phyloP scores from a whole-genome alignment of 2,329 filamentous ascomycete genomes.

The Talaromyces rugulosus region DNA sequence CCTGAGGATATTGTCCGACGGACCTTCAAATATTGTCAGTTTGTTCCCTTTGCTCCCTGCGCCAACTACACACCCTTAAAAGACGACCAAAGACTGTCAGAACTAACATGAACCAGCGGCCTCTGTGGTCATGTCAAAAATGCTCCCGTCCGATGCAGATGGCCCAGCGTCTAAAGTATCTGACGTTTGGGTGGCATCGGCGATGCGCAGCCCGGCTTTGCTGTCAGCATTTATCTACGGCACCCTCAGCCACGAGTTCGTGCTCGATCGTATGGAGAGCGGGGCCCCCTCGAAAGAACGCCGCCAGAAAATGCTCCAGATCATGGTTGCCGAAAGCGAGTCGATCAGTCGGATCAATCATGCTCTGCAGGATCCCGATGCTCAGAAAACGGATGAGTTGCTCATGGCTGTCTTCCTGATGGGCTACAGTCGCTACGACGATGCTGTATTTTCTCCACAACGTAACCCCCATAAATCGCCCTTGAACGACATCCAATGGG shows the following conservation, averaged over 20 bases:
- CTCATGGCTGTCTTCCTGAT: constrained; percentile 21
- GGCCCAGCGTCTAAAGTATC: constrained; percentile 1
- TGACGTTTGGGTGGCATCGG: constrained; percentile 12
- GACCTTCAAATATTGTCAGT: constrained; percentile 13
- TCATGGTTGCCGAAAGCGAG: constrained; percentile 16
- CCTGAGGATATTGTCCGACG: constrained; percentile 10
- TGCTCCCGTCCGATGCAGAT: constrained; percentile 5
- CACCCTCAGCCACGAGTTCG: constrained; percentile 14
- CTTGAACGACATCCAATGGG: constrained; percentile 18
- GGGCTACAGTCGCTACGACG: constrained; percentile 20
- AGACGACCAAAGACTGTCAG: neutral
- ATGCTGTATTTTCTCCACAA: constrained; percentile 10
- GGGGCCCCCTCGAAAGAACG: constrained; percentile 6
- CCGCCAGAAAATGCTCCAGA: constrained; percentile 12
- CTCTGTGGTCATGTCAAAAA: constrained; percentile 13
- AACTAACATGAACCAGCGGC: constrained; percentile 3
- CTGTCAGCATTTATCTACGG: constrained; percentile 13
- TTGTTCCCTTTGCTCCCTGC: neutral
- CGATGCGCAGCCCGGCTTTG: constrained; percentile 10
- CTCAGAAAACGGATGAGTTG: constrained; percentile 20
- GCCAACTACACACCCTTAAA: neutral
- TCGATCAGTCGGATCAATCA: constrained; percentile 21
- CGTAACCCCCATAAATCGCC: constrained; percentile 18
- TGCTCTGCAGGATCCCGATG: constrained; percentile 16
- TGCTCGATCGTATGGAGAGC: constrained; percentile 12